Evolutionary conservation across 768 basidiomycete species (phyloP), one percentile per base, ranked within the genome.

Genomic region (Mycena leptocephala): DNA sequence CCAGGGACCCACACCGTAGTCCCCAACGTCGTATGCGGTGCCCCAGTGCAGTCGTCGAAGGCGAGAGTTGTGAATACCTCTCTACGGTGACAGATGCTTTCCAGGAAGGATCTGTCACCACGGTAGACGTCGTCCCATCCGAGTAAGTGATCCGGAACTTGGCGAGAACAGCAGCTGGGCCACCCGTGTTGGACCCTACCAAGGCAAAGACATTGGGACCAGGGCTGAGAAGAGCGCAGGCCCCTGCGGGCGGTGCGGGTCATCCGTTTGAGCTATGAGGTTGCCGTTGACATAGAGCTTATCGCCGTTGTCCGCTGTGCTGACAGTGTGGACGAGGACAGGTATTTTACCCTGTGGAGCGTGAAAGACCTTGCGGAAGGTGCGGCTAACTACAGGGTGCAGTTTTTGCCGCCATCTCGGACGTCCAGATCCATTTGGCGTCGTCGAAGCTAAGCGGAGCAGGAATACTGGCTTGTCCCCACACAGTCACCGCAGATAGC

Each of bases 341-440:
- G 67, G 67, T 11, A 56, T 56, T 33, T 68, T 68, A 8, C 67
- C 67, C 24, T 51, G 35, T 4, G 46, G 53, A 10, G 53, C 26
- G 5, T 26, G 28, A 55, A 68, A 68, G 53, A 37, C 53, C 24
- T 68, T 68, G 26, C 67, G 67, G 28, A 56, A 55, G 24, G 37
- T 20, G 37, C 67, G 53, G 26, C 18, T 30, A 18, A 5, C 41
- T 13, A 22, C 26, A 20, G 62, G 26, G 14, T 51, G 14, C 41
- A 9, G 24, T 39, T 9, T 10, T 26, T 2, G 13, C 28, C 24
- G 53, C 26, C 37, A 41, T 56, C 14, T 28, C 67, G 8, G 53
- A 39, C 33, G 24, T 30, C 67, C 67, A 68, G 67, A 68, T 56
- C 67, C 67, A 68, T 16, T 68, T 41, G 26, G 53, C 18, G 24